These are phyloP conservation scores for Didymella exigua DNA, from an alignment of 2,329 filamentous ascomycete species.

Conservation along the genomic window DNA sequence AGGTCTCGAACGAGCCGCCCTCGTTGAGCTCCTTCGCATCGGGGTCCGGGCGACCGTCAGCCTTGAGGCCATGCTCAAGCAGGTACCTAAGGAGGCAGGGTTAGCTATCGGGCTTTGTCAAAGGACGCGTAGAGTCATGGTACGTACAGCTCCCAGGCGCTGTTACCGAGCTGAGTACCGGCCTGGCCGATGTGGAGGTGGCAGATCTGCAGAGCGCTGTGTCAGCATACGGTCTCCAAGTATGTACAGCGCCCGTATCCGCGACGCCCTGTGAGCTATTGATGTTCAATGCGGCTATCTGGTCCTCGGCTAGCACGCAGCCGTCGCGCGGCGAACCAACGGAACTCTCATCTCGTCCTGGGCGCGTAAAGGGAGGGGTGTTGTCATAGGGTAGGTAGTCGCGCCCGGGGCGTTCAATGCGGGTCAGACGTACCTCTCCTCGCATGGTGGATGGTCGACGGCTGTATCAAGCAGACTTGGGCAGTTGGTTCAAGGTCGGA, in stretches of 20 bases:
- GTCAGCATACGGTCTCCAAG: conserved; percentile 20
- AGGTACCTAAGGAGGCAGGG: conserved; percentile 62
- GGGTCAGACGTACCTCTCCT: conserved; percentile 47
- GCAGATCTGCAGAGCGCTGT: conserved; percentile 57
- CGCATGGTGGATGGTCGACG: conserved; percentile 44
- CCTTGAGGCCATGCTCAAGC: conserved; percentile 72
- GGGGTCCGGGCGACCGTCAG: conserved; percentile 68
- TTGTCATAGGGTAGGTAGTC: conserved; percentile 19
- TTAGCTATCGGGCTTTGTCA: conserved; percentile 26
- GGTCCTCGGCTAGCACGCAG: conserved; percentile 5
- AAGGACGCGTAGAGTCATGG: conserved; percentile 17
- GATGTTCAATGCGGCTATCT: conserved; percentile 5
- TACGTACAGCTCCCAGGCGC: conserved; percentile 75
- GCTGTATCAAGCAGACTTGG: conserved; percentile 46
- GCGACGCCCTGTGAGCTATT: background rate
- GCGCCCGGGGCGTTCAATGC: conserved; percentile 28
- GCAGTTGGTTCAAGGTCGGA: conserved; percentile 25
- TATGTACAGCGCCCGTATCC: background rate
- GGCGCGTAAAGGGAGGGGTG: conserved; percentile 17
- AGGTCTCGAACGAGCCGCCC: conserved; percentile 71
- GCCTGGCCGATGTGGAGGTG: conserved; percentile 74
- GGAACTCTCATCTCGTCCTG: conserved; percentile 12
- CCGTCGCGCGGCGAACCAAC: conserved; percentile 1
- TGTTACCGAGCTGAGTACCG: conserved; percentile 75
- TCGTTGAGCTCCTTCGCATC: conserved; percentile 65